Evolutionary conservation across 2,329 filamentous ascomycete species (phyloP).

Genomic region (Penicillium palitans): DNA sequence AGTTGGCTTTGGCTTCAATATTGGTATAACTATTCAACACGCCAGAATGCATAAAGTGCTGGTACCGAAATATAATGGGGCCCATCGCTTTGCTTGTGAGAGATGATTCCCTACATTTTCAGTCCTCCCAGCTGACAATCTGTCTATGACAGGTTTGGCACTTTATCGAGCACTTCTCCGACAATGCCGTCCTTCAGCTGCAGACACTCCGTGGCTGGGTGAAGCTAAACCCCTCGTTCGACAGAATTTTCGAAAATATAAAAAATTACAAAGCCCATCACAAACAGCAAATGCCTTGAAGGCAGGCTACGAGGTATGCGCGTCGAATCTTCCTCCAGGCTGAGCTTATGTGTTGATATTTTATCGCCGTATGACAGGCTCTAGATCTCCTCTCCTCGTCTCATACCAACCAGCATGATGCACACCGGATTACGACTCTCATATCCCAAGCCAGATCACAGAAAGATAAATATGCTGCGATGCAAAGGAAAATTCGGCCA

Average conservation of each 20-base stretch:
- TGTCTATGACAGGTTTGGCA: constrained; percentile 38
- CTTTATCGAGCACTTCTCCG: constrained; percentile 49
- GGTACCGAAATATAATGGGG: constrained; percentile 37
- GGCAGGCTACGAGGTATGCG: constrained; percentile 44
- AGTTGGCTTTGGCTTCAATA: neutral
- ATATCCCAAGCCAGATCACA: constrained; percentile 27
- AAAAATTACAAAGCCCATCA: constrained; percentile 40
- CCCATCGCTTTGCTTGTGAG: constrained; percentile 50
- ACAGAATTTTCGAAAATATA: constrained; percentile 42
- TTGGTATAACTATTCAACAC: neutral
- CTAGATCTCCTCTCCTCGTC: constrained; percentile 40
- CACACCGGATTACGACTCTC: constrained; percentile 28
- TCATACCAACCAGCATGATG: constrained; percentile 28
- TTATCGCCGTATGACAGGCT: constrained; percentile 28
- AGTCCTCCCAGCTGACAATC: neutral
- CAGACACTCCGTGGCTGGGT: constrained; percentile 21
- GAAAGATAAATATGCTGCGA: constrained; percentile 23
- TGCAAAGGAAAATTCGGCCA: constrained; percentile 22
- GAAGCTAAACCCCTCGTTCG: constrained; percentile 34
- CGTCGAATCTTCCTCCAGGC: neutral
- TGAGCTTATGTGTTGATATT: neutral
- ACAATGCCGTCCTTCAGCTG: constrained; percentile 39
- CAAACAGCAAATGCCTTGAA: constrained; percentile 41
- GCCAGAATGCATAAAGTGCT: constrained; percentile 40
- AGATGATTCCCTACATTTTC: neutral